Percentiles rank a stretch among this genome's conserved stretches.
Conservation (phyloP, 768 basidiomycete genomes). For the Tricholoma sp. region DNA sequence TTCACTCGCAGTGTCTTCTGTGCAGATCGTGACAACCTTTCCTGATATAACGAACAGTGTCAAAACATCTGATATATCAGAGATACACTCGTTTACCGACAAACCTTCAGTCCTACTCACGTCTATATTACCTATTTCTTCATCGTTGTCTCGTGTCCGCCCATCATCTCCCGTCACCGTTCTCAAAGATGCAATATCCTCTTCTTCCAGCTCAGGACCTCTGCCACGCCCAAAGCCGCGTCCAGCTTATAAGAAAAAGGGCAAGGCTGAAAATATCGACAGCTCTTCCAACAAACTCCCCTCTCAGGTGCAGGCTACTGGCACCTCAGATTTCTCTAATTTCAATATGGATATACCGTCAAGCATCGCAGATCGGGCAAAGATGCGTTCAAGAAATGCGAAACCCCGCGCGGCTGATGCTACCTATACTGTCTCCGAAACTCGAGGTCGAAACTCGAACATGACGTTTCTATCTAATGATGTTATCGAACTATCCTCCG, state of each 20-base stretch:
- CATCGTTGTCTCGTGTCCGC: neutral
- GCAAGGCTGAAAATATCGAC: neutral
- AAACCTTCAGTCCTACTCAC: neutral
- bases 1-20: neutral
- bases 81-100: neutral
- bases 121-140: neutral
- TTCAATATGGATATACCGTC: conserved; percentile 9
- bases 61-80: neutral
- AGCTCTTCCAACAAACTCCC: conserved; percentile 2
- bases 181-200: neutral
- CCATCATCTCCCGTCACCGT: conserved; percentile 1
- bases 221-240: conserved; percentile 28
- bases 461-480: conserved; percentile 16
- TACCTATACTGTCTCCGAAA: neutral
- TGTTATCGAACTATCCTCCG: conserved; percentile 42
- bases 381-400: conserved; percentile 42
- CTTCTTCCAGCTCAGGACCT: neutral
- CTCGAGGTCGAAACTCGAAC: neutral
- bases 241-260: conserved; percentile 12
- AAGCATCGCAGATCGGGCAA: conserved; percentile 52
- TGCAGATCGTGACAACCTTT: neutral
- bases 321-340: neutral
- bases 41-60: neutral
- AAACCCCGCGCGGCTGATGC: conserved; percentile 10
- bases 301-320: neutral